Base-by-base conservation (phyloP, 208 protist species). In the Trypanosoma cruzi region DNA sequence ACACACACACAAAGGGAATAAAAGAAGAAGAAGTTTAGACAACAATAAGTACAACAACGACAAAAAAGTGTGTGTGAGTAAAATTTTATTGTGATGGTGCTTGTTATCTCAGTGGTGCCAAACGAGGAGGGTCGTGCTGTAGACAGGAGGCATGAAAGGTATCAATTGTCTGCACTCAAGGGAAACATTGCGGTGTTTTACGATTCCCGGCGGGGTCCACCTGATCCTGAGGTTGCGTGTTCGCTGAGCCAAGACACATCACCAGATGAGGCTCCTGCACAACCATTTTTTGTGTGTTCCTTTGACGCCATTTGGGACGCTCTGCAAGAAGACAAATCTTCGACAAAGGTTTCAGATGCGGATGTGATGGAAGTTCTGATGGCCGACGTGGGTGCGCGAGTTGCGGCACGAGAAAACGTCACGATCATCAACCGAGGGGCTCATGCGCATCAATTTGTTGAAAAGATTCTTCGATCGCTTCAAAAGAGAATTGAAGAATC, bases 361-460 rank as follows among this genome's bases (percentile, higher is more conserved):
- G 66, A 80, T 37, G 37, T 74, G 18, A 55, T 93, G 52, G 68
- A 86, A 44, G 57, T 75, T 29, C 77, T 95, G 36, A 77, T 95
- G 63, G 64, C 82, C 29, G 75, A 92, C 49, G 78, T 96, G 56
- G 55, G 58, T 28, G 53, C 82, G 31, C 77, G 80, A 54, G 90
- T 93, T 14, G 75, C 79, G n/a, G 49, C 71, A 18, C 82, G 90
- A 26, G 88, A 96, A 59, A 96, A 94, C 52, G 78, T 93, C n/a
- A 96, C 90, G 1, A 58, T 96, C 5, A 74, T 96, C 61, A 87
- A 93, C 57, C 88, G 90, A 44, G 90, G 90, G 36, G 69, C 72
- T 37, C 68, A 87, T 52, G 78, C 77, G 2, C 80, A 87, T 24
- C 34, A 61, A 4, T 88, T 89, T 69, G 73, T 96, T 5, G 86